phyloP scores from a whole-genome alignment of 805 yeast species.

The Tetrapisispora arboricola region DNA sequence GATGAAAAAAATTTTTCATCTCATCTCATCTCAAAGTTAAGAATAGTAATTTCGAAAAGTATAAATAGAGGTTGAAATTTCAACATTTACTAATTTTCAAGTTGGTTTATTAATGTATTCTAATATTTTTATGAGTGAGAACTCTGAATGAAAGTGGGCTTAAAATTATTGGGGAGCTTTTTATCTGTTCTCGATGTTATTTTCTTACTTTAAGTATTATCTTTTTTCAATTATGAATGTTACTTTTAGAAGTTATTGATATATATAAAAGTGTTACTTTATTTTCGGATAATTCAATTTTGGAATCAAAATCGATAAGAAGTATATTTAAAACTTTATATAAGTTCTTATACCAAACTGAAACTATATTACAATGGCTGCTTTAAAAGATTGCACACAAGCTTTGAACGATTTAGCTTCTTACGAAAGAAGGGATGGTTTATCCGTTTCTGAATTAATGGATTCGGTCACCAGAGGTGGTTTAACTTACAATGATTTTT shows the following conservation, averaged over 20 bases:
- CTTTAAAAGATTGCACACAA: constrained; percentile 36
- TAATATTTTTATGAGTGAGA: not conserved
- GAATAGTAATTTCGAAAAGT: not conserved
- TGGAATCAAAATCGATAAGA: not conserved
- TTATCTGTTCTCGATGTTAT: not conserved
- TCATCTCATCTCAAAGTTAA: no score
- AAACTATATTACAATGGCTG: constrained; percentile 9
- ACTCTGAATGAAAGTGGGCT: constrained; percentile 2
- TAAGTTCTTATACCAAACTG: not conserved
- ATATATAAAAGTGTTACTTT: no score
- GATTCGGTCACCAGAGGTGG: constrained; percentile 91
- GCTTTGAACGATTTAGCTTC: constrained; percentile 60
- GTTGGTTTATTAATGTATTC: not conserved
- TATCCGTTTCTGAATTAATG: constrained; percentile 73
- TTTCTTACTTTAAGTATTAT: not conserved
- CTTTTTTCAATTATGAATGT: not conserved
- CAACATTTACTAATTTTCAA: not conserved
- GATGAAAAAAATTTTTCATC: constrained; percentile 1
- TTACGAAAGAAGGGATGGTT: constrained; percentile 73
- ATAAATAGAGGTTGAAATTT: constrained; percentile 2
- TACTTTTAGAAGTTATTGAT: not conserved
- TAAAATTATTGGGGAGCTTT: constrained; percentile 3
- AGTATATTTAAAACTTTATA: not conserved
- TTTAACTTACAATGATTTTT: constrained; percentile 91
- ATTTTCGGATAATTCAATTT: not conserved